Evolutionary conservation across 148 eudicot species (phyloP).

Genomic region (Vaccinium vitisidaea): DNA sequence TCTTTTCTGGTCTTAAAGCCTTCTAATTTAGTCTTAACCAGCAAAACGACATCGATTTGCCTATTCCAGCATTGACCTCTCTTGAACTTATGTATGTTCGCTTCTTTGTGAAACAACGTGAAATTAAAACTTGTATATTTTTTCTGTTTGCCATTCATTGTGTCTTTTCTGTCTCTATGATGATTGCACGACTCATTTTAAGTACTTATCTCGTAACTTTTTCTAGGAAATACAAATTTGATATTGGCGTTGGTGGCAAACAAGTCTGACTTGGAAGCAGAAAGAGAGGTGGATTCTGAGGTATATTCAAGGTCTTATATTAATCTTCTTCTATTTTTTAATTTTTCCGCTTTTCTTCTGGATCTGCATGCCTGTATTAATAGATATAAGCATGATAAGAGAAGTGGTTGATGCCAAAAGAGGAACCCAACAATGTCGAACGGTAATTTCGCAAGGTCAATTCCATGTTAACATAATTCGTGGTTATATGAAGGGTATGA

Average conservation of each 20-base stretch:
- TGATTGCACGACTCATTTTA: neutral
- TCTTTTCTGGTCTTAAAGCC: neutral
- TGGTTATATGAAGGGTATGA: neutral
- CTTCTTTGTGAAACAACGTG: neutral
- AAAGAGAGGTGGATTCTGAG: slow-evolving; percentile 39
- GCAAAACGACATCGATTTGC: neutral
- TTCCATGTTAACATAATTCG: neutral
- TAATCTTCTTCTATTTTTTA: neutral
- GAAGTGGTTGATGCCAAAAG: slow-evolving; percentile 3
- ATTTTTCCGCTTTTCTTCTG: neutral
- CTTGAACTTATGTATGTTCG: neutral
- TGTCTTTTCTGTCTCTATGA: neutral
- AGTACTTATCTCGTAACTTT: neutral
- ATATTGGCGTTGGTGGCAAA: slow-evolving; percentile 49
- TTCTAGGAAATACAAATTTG: slow-evolving; percentile 33
- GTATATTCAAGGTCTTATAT: slow-evolving; percentile 22
- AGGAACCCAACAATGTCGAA: neutral
- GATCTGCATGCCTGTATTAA: neutral
- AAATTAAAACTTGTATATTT: neutral
- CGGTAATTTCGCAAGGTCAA: neutral
- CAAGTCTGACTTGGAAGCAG: slow-evolving; percentile 39
- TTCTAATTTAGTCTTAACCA: slow-evolving; percentile 7
- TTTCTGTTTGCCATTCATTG: neutral
- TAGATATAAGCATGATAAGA: neutral
- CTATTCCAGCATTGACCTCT: neutral